These are phyloP conservation scores for Fistulinella prunicolor DNA, from an alignment of 768 basidiomycete species.

Conservation along the genomic window DNA sequence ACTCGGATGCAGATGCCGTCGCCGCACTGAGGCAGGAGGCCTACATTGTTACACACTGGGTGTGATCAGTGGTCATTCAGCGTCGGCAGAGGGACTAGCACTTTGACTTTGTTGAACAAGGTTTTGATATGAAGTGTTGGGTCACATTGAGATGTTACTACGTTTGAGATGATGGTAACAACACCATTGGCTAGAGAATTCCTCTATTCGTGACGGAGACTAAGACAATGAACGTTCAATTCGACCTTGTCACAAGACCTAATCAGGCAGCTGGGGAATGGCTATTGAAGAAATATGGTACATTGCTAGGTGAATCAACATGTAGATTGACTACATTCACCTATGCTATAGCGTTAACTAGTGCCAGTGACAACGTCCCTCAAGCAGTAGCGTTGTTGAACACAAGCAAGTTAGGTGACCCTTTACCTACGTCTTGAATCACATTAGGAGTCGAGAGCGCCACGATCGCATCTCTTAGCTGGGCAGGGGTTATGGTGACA, in stretches of 20 bases:
- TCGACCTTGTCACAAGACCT: no score
- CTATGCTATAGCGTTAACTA: conserved; percentile 5
- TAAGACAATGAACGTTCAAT: no score
- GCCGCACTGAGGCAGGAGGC: conserved; percentile 69
- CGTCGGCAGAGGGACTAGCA: not conserved
- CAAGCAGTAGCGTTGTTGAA: conserved; percentile 72
- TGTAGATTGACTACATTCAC: conserved; percentile 1
- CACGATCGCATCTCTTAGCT: conserved; percentile 76
- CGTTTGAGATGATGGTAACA: not conserved
- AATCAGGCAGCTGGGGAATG: not conserved
- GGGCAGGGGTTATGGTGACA: conserved; percentile 54
- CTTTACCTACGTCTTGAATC: conserved; percentile 44
- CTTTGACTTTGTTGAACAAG: not conserved
- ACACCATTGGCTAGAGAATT: not conserved
- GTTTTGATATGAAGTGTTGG: no score
- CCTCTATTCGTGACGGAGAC: no score
- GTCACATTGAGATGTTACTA: no score
- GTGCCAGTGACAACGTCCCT: not conserved
- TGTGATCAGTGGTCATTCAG: conserved; percentile 8
- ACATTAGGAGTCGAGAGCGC: conserved; percentile 51
- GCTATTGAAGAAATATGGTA: conserved; percentile 6
- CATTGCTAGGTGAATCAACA: conserved; percentile 9
- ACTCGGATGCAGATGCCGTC: conserved; percentile 68
- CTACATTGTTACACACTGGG: conserved; percentile 43
- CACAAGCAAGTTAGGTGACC: conserved; percentile 69